Evolutionary conservation across 352 stramenopile species (phyloP), one percentile per base, ranked within the genome.

Genomic region (Phytopythium cucurbitacearum): DNA sequence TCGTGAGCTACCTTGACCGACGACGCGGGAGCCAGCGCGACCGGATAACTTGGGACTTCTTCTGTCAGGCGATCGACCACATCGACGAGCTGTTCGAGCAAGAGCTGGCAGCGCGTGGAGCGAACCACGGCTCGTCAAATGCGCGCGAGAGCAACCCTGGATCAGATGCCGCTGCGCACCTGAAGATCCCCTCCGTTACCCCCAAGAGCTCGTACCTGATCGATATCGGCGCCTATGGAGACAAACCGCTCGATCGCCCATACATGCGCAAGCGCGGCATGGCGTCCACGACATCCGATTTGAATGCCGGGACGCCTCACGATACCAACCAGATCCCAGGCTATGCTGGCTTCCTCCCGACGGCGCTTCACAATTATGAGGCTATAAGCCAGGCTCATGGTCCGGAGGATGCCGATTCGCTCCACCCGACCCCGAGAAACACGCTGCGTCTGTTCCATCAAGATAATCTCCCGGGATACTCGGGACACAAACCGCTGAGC

Each of bases 391-490:
- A 94, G 21, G 76, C 70, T 0, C 76, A 89, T 46, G 75, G 78
- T 11, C 61, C 63, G 0, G 44, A 74, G 34, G 53, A 65, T 5
- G 56, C 61, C 11, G 48, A 57, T 5, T 45, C 32, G 1, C 49
- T 72, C 39, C 65, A 56, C 12, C 79, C 64, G 11, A 65, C 62
- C 1, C 67, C 73, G 15, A 64, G 64, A 10, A 67, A 71, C 48
- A 68, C 70, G 11, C 56, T 93, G 32, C 75, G 80, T n/a, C 62
- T 95, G 13, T 94, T 84, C 56, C 67, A 94, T 56, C 84, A 59
- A 55, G 80, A 93, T 52, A 93, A 95, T 48, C 59, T 95, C 11
- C 82, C 86, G 0, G 84, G 84, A 0, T 95, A 95, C 64, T 86
- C 82, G 7, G 83, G 86, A 1, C 79, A 92, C 67, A 89, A 90